Percentiles rank a stretch among this genome's conserved stretches.
These are phyloP conservation scores for Pseudoperonospora humuli DNA, from an alignment of 352 stramenopile species.

Conservation along the genomic window DNA sequence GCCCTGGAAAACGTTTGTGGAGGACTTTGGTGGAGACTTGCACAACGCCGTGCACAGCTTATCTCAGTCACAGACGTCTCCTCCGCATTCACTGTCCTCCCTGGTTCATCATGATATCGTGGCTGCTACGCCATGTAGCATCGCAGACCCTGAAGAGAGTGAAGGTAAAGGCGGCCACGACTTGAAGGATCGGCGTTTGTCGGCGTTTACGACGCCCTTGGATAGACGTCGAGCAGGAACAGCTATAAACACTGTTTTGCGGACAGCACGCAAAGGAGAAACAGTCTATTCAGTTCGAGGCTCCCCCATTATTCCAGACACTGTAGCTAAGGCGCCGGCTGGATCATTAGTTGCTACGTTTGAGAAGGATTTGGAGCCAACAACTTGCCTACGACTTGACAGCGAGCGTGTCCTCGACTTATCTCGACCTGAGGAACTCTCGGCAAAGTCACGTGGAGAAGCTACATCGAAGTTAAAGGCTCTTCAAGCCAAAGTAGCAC, in stretches of 20 bases:
- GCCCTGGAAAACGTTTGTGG: constrained; percentile 73
- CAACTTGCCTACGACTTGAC: constrained; percentile 52
- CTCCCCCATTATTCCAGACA: constrained; percentile 58
- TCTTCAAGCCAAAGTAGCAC: constrained; percentile 61
- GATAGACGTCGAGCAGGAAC: constrained; percentile 9
- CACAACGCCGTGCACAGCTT: constrained; percentile 68
- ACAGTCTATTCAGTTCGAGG: constrained; percentile 59
- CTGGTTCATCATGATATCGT: constrained; percentile 29
- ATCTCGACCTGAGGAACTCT: constrained; percentile 54
- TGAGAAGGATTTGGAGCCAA: constrained; percentile 32
- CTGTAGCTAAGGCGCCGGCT: constrained; percentile 39
- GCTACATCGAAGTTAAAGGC: constrained; percentile 56
- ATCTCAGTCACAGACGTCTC: constrained; percentile 20
- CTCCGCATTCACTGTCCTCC: constrained; percentile 6
- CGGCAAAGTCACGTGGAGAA: constrained; percentile 42
- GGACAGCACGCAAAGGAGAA: constrained; percentile 66
- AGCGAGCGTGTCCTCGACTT: constrained; percentile 53
- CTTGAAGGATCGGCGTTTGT: constrained; percentile 18
- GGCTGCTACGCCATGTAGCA: constrained; percentile 31
- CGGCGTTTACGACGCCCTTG: constrained; percentile 36
- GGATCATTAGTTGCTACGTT: constrained; percentile 61
- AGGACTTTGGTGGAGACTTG: constrained; percentile 68
- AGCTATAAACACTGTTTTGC: constrained; percentile 35
- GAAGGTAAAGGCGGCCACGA: constrained; percentile 3
- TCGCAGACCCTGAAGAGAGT: constrained; percentile 13